Percentiles rank a stretch among this genome's conserved stretches.
Conservation (phyloP, 176 grass and related monocot species). For the Carex parvula region DNA sequence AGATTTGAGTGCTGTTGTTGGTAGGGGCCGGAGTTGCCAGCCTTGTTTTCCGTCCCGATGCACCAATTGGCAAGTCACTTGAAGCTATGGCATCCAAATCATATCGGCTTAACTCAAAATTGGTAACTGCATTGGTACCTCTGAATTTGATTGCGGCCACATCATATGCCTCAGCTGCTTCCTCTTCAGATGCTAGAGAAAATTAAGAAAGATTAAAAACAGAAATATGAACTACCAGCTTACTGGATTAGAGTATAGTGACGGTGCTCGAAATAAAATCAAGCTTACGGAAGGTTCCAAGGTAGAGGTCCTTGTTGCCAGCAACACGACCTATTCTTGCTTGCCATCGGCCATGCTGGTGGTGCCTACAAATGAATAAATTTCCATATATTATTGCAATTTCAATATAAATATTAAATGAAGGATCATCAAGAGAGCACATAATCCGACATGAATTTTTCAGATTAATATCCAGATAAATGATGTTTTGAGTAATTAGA, state of each 20-base stretch:
- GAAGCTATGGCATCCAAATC: constrained; percentile 63
- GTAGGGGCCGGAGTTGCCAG: constrained; percentile 14
- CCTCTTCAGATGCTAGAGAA: constrained; percentile 68
- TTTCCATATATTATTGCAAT: background rate
- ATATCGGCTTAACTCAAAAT: constrained; percentile 77
- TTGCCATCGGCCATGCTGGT: constrained; percentile 94
- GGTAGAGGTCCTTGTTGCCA: constrained; percentile 96
- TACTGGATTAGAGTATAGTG: background rate
- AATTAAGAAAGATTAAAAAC: background rate
- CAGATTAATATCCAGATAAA: background rate
- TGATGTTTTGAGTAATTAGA: background rate
- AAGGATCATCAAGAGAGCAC: background rate
- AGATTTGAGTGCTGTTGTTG: constrained; percentile 25
- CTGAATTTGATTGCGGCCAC: constrained; percentile 90
- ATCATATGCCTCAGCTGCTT: constrained; percentile 93
- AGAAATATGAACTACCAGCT: background rate
- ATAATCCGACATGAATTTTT: constrained; percentile 6
- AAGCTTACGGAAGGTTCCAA: constrained; percentile 78
- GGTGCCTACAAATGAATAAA: constrained; percentile 51
- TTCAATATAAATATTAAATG: background rate
- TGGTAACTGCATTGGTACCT: constrained; percentile 73
- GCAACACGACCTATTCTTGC: constrained; percentile 95
- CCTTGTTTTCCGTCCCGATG: constrained; percentile 27
- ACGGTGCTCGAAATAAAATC: background rate
- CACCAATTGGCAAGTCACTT: constrained; percentile 57